These are phyloP conservation scores for Diplodia sapinea DNA, from an alignment of 2,329 filamentous ascomycete genomes.

Conservation along the genomic window DNA sequence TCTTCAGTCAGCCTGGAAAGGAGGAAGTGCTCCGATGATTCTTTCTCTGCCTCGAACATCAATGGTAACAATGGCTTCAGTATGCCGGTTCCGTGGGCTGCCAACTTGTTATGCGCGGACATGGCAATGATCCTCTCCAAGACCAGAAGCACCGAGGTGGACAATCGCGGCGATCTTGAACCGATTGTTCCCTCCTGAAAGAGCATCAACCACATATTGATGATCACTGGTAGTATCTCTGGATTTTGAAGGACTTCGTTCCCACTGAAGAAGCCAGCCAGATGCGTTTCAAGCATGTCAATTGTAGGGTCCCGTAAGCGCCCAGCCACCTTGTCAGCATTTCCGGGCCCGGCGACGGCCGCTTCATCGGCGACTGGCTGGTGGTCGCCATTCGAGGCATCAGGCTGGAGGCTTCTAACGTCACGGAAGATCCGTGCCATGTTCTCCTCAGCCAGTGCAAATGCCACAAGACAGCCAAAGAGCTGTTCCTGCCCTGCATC, in stretches of 20 bases:
- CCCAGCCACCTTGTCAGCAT: neutral
- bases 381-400: constrained; percentile 35
- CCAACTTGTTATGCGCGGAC: constrained; percentile 48
- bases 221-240: constrained; percentile 48
- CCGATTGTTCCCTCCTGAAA: constrained; percentile 42
- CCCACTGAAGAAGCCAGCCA: constrained; percentile 46
- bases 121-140: constrained; percentile 44
- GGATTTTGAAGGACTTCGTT: constrained; percentile 50
- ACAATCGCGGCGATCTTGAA: constrained; percentile 44
- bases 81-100: constrained; percentile 45
- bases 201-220: constrained; percentile 48
- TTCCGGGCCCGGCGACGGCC: neutral
- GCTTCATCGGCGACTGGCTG: constrained; percentile 34
- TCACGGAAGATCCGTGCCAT: constrained; percentile 69
- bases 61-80: constrained; percentile 45
- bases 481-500: constrained; percentile 67
- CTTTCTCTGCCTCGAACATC: constrained; percentile 36
- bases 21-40: constrained; percentile 39
- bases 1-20: constrained; percentile 71
- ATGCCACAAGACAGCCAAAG: constrained; percentile 81
- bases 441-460: constrained; percentile 78
- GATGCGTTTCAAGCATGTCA: constrained; percentile 38
- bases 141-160: constrained; percentile 45
- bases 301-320: constrained; percentile 32
- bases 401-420: constrained; percentile 38